These are phyloP conservation scores for Globisporangium paroecandrum DNA, from an alignment of 352 stramenopile species.

Conservation along the genomic window DNA sequence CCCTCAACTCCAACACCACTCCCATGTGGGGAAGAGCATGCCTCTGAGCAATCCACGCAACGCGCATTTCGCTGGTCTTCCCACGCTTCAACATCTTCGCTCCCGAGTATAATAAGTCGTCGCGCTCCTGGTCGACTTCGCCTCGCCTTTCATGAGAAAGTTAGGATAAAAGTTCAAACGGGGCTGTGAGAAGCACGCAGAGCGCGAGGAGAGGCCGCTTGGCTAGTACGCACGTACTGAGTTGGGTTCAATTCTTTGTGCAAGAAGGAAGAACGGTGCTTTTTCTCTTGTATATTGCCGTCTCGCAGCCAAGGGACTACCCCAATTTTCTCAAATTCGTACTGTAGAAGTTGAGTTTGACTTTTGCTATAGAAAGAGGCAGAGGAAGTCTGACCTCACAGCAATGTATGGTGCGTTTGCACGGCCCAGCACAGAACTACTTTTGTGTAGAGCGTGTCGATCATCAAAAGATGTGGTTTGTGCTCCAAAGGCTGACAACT, in stretches of 20 bases:
- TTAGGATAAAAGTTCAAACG: too few relatives aligned
- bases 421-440: not conserved
- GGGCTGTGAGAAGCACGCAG: too few relatives aligned
- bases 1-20: too few relatives aligned
- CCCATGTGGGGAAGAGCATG: too few relatives aligned
- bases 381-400: not conserved
- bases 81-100: too few relatives aligned
- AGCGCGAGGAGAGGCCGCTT: not conserved
- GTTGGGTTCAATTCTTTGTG: not conserved
- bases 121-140: too few relatives aligned
- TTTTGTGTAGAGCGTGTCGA: not conserved
- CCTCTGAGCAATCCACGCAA: too few relatives aligned
- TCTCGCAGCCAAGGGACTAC: not conserved
- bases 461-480: not conserved
- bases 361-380: not conserved
- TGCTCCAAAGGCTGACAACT: not conserved
- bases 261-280: not conserved
- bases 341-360: not conserved
- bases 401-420: not conserved
- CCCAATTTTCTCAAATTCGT: not conserved
- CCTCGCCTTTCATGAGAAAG: too few relatives aligned
- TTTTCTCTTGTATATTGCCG: not conserved
- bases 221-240: not conserved
- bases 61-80: too few relatives aligned
- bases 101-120: too few relatives aligned